Evolutionary conservation across 805 yeast genomes (phyloP).

Genomic region (Zygoascus flipseniorum): DNA sequence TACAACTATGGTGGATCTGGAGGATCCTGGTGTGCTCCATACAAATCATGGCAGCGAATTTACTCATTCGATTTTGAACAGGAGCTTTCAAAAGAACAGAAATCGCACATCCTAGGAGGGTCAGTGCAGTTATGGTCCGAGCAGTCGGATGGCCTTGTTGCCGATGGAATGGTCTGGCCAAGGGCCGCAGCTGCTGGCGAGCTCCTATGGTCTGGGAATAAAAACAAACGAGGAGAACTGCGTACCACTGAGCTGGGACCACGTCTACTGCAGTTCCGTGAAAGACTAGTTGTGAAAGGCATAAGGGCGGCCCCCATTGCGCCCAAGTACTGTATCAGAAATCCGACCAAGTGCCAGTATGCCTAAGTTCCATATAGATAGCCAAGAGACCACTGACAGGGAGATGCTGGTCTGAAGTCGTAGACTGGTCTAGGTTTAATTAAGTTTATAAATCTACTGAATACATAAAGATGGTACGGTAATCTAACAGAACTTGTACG

Average conservation of each 20-base stretch:
- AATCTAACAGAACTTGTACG: no score
- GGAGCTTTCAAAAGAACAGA: slow-evolving; percentile 25
- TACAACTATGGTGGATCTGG: slow-evolving; percentile 27
- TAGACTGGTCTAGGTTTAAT: no score
- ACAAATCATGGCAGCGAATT: slow-evolving; percentile 36
- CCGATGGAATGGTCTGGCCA: slow-evolving; percentile 33
- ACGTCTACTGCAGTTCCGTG: slow-evolving; percentile 32
- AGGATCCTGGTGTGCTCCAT: slow-evolving; percentile 37
- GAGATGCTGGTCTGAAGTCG: no score
- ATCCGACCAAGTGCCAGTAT: slow-evolving; percentile 29
- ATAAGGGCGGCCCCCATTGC: slow-evolving; percentile 29
- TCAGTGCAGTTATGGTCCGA: slow-evolving; percentile 34
- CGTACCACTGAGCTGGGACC: slow-evolving; percentile 26
- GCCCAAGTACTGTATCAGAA: slow-evolving; percentile 29
- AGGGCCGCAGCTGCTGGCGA: slow-evolving; percentile 35
- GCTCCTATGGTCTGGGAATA: slow-evolving; percentile 34
- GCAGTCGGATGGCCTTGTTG: slow-evolving; percentile 27
- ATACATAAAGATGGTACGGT: no score
- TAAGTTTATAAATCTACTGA: no score
- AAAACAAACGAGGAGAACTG: slow-evolving; percentile 24
- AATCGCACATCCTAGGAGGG: slow-evolving; percentile 30
- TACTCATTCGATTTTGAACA: slow-evolving; percentile 29
- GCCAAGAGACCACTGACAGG: no score
- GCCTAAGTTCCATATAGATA: neutral
- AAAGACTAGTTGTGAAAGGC: slow-evolving; percentile 31